A percentile compares a stretch with the other conserved stretches of the same genome.
These are phyloP conservation scores for Aspergillus texensis DNA, from an alignment of 2,329 filamentous ascomycete genomes.

Conservation along the genomic window DNA sequence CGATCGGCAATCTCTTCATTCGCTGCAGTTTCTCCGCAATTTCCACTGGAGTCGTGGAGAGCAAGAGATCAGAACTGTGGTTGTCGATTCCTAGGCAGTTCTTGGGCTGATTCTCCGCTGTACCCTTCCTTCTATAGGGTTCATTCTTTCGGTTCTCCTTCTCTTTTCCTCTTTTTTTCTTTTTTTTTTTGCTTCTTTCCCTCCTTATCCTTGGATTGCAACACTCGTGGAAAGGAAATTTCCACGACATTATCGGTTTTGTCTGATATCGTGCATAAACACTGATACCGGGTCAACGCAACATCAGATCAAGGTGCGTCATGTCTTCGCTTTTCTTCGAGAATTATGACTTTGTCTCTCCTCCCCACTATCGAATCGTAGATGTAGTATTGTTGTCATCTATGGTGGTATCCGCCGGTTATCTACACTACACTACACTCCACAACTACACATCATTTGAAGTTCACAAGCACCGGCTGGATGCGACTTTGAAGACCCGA, in stretches of 20 bases:
- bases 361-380: background rate
- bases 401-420: background rate
- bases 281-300: background rate
- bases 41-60: slow-evolving; percentile 4
- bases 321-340: background rate
- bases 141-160: background rate
- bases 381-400: background rate
- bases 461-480: background rate
- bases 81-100: background rate
- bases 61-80: background rate
- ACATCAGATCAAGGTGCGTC: background rate
- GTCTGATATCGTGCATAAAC: background rate
- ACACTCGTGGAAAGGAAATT: background rate
- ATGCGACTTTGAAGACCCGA: background rate
- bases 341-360: background rate
- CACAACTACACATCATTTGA: background rate
- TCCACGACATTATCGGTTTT: background rate
- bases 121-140: background rate
- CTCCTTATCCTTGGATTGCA: background rate
- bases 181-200: background rate
- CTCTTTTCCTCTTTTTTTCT: background rate
- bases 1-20: slow-evolving; percentile 1
- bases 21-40: slow-evolving; percentile 3
- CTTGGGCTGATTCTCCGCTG: background rate
- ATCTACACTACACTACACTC: background rate